A percentile compares a stretch with the other conserved stretches of the same genome.
phyloP scores from a whole-genome alignment of 2,329 filamentous ascomycete genomes.

The Periconia sp. region DNA sequence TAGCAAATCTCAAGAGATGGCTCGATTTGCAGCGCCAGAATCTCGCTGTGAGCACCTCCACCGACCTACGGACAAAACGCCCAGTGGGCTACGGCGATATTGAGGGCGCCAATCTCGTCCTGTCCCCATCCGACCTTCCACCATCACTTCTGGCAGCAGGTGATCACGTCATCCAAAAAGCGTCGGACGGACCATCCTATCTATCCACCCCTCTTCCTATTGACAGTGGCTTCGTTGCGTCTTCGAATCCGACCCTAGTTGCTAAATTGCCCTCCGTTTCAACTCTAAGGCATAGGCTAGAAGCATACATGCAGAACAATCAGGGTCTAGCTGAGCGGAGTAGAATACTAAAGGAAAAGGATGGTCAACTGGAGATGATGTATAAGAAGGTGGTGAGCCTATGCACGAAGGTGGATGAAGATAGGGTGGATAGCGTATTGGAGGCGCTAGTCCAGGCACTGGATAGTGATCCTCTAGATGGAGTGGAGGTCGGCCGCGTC shows the following conservation, averaged over 20 bases:
- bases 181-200: constrained; percentile 37
- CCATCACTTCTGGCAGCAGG: constrained; percentile 34
- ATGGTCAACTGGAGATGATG: constrained; percentile 82
- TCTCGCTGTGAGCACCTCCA: constrained; percentile 53
- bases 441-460: constrained; percentile 84
- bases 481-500: constrained; percentile 75
- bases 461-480: constrained; percentile 78
- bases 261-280: constrained; percentile 38
- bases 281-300: constrained; percentile 68
- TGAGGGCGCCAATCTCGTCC: constrained; percentile 38
- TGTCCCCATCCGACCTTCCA: constrained; percentile 36
- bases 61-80: constrained; percentile 50
- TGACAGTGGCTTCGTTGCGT: constrained; percentile 21
- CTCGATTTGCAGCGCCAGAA: constrained; percentile 70
- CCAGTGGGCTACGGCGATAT: constrained; percentile 56
- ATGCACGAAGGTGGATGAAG: constrained; percentile 80
- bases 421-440: constrained; percentile 79
- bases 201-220: constrained; percentile 33
- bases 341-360: constrained; percentile 74
- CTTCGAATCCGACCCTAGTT: constrained; percentile 48
- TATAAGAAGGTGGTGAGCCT: constrained; percentile 88
- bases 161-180: constrained; percentile 33
- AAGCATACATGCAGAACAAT: constrained; percentile 74
- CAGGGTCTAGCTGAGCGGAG: constrained; percentile 71
- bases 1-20: constrained; percentile 77